Evolutionary conservation across 2,329 filamentous ascomycete species (phyloP), one percentile per base, ranked within the genome.

Genomic region (Ceratocystis alfenasii): DNA sequence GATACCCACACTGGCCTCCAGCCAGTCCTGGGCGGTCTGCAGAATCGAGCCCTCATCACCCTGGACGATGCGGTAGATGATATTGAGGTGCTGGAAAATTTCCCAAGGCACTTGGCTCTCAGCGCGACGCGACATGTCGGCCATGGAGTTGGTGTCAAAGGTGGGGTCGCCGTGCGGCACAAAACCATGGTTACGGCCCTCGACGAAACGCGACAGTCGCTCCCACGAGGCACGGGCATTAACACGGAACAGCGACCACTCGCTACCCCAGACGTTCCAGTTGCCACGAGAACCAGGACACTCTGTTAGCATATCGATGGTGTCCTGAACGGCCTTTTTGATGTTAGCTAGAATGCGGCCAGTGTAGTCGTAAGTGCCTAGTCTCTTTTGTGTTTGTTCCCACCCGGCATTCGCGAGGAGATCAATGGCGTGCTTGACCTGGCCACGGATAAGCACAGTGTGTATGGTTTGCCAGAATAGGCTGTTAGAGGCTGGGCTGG

Each of bases 401-500:
- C 94, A 96, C 41, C 89, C 89, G 10, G 90, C 90, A 64, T 84
- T 82, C 66, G 80, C 82, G 61, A 97, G 79, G 33, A 95, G 75
- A 60, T 81, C 77, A n/a, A 87, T 79, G 1, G 87, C 86, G 53
- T 84, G 83, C 15, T 74, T 71, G 55, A 95, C 82, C 67, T 87
- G 86, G 53, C 92, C 93, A 60, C 91, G 87, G 30, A 95, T 78
- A 25, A 92, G 79, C 15, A 85, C 80, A 65, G 84, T 83, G 70
- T 87, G 88, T n/a, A 96, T 78, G 1, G 85, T 85, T 72, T 92
- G 89, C 93, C 93, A 97, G 75, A 90, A 97, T 45, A 88, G 79
- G 30, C 81, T 78, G 71, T 94, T 89, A 55, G 85, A 84, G 1
- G 90, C 87, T 25, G 91, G 89, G 67, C 88, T 88, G 0, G 89